Base-by-base conservation (phyloP, 306 rosid species). In the Abrus pulchellus region DNA sequence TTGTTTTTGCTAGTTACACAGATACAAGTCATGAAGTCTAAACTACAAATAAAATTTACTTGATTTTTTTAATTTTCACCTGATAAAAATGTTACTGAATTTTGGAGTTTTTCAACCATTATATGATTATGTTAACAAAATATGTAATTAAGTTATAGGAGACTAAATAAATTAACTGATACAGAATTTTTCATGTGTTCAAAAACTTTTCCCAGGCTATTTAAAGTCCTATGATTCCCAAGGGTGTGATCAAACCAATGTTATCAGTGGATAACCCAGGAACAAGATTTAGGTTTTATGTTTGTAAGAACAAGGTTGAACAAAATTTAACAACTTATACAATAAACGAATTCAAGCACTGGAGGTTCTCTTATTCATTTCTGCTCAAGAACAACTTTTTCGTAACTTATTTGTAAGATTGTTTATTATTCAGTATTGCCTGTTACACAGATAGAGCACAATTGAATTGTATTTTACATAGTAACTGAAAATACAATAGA, bases 111-210 rank as follows among this genome's bases (percentile, higher is more conserved):
- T 61, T 44, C 9, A 40, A 47, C 45, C 9, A 49, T 47, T 38
- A 20, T 10, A 36, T 63, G 80, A 33, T 60, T 27, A 40, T 48
- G 69, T 75, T n/a, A 47, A 75, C 59, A 45, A 61, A 75, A 47
- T 3, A 61, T 30, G 5, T 11, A 12, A 59, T 13, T 59, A 47
- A 44, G 57, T 72, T 72, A 28, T 9, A 68, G 40, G 40, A 36
- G 40, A 56, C 56, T 30, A 11, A 68, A 45, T 32, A 47, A 11
- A 45, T 47, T 2, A 48, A 11, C 5, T 10, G 14, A 20, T 56
- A 27, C 12, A 40, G n/a, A 41, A 41, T 57, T 11, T 8, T 36
- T 57, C 28, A 9, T 20, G 5, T 11, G 54, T 55, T 40, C 43
- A 10, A 56, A 36, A 20, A 20, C 65, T 40, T 12, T 8, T 30